Evolutionary conservation across 129 eudicot genomes (phyloP).

Genomic region (Flaveria bidentis): DNA sequence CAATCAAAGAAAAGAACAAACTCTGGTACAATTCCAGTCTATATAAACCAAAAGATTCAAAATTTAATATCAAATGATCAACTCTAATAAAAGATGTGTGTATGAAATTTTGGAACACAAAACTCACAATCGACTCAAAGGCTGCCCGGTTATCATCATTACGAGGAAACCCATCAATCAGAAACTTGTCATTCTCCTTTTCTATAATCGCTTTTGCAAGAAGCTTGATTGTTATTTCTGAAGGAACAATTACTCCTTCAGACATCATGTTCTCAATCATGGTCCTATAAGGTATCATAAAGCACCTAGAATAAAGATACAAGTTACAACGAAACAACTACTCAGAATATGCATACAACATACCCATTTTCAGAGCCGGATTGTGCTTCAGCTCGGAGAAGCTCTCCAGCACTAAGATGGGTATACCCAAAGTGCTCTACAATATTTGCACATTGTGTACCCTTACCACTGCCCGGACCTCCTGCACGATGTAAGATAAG

Average conservation of each 20-base stretch:
- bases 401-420: conserved; percentile 99
- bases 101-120: neutral
- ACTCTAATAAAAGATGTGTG: neutral
- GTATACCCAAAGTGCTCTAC: conserved; percentile 88
- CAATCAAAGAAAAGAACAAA: conserved; percentile 36
- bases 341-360: neutral
- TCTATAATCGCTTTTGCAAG: conserved; percentile 81
- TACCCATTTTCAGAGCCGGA: conserved; percentile 95
- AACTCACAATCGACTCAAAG: conserved; percentile 12
- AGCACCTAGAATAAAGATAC: neutral
- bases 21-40: conserved; percentile 2
- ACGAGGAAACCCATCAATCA: conserved; percentile 10
- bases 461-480: conserved; percentile 99
- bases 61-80: neutral
- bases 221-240: conserved; percentile 95
- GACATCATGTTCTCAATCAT: conserved; percentile 95
- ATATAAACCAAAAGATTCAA: neutral
- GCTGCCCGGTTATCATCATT: neutral
- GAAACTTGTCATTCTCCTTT: conserved; percentile 39
- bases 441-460: conserved; percentile 93
- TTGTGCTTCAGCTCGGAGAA: conserved; percentile 84
- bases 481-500: conserved; percentile 46
- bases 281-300: conserved; percentile 47
- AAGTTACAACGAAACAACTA: neutral
- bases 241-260: conserved; percentile 91